These are phyloP conservation scores for Colletotrichum noveboracense DNA, from an alignment of 2,329 filamentous ascomycete species.

Conservation along the genomic window DNA sequence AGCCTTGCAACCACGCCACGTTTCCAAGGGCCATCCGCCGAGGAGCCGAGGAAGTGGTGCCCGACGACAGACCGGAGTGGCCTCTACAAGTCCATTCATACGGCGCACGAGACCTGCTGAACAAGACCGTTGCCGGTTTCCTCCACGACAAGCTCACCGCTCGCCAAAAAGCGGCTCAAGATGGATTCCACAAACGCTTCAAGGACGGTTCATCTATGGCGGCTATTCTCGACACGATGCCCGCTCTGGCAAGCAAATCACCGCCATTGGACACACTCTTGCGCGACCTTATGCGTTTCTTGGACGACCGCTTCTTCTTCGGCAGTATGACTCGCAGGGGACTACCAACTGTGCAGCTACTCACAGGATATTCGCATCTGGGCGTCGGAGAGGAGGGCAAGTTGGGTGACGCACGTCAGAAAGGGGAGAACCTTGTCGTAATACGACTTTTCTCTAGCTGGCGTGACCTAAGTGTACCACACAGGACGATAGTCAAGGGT, in stretches of 20 bases:
- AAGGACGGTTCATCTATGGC: not conserved
- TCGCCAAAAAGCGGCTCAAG: not conserved
- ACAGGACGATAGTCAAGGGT: too few species aligned
- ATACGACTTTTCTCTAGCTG: not conserved
- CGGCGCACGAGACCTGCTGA: not conserved
- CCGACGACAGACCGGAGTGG: not conserved
- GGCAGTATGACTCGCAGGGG: not conserved
- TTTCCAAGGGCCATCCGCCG: not conserved
- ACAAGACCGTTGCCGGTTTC: not conserved
- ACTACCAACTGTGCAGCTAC: not conserved
- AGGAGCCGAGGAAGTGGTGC: not conserved
- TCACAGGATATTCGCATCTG: not conserved
- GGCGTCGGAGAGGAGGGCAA: not conserved
- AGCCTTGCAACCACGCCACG: not conserved
- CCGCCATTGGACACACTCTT: not conserved
- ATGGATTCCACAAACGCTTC: not conserved
- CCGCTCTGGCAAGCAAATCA: not conserved
- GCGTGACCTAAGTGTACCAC: too few species aligned
- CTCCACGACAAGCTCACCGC: not conserved
- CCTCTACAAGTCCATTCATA: not conserved
- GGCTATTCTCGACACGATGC: too few species aligned
- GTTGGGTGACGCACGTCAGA: not conserved
- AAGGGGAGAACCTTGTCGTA: not conserved
- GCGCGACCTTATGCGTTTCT: not conserved
- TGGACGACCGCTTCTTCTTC: conserved; percentile 3